Evolutionary conservation across 2,329 filamentous ascomycete species (phyloP).

Genomic region (Calonectria ilicicola): DNA sequence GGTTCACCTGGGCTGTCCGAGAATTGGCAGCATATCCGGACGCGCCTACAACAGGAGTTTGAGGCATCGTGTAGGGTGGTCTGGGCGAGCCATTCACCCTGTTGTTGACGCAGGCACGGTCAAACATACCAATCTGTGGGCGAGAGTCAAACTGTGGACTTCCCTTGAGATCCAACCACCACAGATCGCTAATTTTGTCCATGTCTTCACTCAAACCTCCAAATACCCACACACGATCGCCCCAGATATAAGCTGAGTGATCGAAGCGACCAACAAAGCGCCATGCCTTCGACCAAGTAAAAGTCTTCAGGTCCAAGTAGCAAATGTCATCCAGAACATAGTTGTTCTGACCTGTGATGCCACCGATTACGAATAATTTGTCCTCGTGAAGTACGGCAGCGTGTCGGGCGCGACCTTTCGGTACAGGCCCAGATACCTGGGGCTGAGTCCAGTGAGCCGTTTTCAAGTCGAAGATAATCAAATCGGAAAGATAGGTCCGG

Average conservation of each 20-base stretch:
- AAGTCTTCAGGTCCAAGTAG: conserved; percentile 96
- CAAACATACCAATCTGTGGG: conserved; percentile 66
- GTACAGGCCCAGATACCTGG: conserved; percentile 84
- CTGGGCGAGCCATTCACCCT: conserved; percentile 64
- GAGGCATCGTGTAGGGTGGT: conserved; percentile 62
- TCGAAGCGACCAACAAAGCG: conserved; percentile 95
- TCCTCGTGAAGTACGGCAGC: conserved; percentile 95
- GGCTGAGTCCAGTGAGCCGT: conserved; percentile 97
- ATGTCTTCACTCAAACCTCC: conserved; percentile 95
- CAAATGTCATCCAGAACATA: conserved; percentile 95
- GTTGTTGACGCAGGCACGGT: conserved; percentile 57
- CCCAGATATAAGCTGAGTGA: conserved; percentile 93
- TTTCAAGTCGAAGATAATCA: conserved; percentile 95
- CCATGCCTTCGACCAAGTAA: conserved; percentile 97
- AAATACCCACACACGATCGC: conserved; percentile 95
- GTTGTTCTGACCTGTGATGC: conserved; percentile 93
- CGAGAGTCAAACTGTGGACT: conserved; percentile 84
- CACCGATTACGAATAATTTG: conserved; percentile 94
- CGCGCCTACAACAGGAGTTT: conserved; percentile 65
- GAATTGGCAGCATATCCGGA: conserved; percentile 78
- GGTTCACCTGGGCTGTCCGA: conserved; percentile 74
- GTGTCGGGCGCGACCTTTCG: conserved; percentile 91
- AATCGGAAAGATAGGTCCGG: conserved; percentile 91
- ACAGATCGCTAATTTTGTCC: conserved; percentile 95
- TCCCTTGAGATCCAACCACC: conserved; percentile 96